These are phyloP conservation scores for Hyaloperonospora brassicae DNA, from an alignment of 352 stramenopile genomes.

Conservation along the genomic window DNA sequence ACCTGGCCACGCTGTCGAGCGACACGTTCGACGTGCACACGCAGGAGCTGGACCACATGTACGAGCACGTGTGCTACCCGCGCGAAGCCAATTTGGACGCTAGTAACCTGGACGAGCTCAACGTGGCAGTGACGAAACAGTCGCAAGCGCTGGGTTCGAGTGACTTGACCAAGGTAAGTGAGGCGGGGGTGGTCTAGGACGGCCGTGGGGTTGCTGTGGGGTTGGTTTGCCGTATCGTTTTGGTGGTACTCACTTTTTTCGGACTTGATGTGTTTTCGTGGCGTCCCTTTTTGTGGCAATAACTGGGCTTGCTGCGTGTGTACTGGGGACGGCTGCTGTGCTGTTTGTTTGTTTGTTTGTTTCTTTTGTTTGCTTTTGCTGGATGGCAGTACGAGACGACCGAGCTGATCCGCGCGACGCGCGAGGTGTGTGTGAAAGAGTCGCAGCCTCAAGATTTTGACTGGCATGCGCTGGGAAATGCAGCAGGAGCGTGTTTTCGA, in stretches of 20 bases:
- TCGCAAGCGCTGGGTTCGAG: conserved; percentile 57
- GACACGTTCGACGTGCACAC: conserved; percentile 52
- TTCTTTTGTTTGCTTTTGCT: background rate
- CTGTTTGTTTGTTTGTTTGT: background rate
- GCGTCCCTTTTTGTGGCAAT: background rate
- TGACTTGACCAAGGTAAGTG: conserved; percentile 56
- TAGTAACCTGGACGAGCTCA: conserved; percentile 77
- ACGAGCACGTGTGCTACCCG: conserved; percentile 71
- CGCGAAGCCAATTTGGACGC: conserved; percentile 76
- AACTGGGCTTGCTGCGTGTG: too few species aligned
- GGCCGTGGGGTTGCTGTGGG: background rate
- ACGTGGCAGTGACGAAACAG: conserved; percentile 66
- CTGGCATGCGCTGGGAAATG: conserved; percentile 50
- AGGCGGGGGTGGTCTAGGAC: too few species aligned
- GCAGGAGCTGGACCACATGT: conserved; percentile 63
- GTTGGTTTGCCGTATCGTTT: background rate
- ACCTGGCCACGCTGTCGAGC: conserved; percentile 58
- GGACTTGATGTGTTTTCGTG: background rate
- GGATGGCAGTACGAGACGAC: conserved; percentile 43
- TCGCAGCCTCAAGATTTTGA: conserved; percentile 39
- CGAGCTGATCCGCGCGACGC: conserved; percentile 51
- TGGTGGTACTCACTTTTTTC: too few species aligned
- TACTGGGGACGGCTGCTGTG: background rate
- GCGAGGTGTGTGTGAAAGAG: conserved; percentile 36
- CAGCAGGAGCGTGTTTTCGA: conserved; percentile 63